Evolutionary conservation across 164 flowering plant species (phyloP), one percentile per base, ranked within the genome.

Genomic region (Euptelea pleiosperma): DNA sequence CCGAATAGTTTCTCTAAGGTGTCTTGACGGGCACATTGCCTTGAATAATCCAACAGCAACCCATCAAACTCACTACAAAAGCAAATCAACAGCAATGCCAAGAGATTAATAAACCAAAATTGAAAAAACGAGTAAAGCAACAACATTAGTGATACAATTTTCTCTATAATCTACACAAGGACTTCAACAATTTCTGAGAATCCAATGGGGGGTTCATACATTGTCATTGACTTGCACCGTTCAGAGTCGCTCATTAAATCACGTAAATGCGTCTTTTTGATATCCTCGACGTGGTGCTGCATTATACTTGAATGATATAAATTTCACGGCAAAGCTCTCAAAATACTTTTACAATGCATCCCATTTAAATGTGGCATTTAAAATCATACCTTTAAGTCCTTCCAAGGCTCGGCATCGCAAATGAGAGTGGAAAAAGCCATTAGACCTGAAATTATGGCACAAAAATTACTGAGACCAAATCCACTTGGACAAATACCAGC

Each of bases 191-290:
- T 10, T 8, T 36, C 11, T 30, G 9, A 56, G 21, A 36, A 26
- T 40, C 6, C 3, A 52, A 9, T 10, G 3, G n/a, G 55, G 33
- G 28, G 15, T n/a, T 18, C 98, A 71, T 84, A 91, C 97, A 82
- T 72, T 76, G 75, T 83, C 99, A 91, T 88, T 14, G 86, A 82
- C 61, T 78, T 73, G 84, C 93, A 88, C 16, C 97, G 81, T 12
- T 73, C 76, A 1, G 64, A 10, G 54, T 86, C 96, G 22, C 26
- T 65, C 95, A 94, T 74, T 79, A 91, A 65, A 68, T 86, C 88
- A 14, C 97, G 96, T 33, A 94, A 68, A 75, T 91, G 97, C 0
- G 82, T 85, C 70, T 78, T 80, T 15, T 76, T 79, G 55, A 94
- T 80, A 73, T 81, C 96, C 58, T 76, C 89, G 7, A 83, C 80